Base-by-base conservation (phyloP, 1,139 yeast genomes). In the Candida gigantensis region DNA sequence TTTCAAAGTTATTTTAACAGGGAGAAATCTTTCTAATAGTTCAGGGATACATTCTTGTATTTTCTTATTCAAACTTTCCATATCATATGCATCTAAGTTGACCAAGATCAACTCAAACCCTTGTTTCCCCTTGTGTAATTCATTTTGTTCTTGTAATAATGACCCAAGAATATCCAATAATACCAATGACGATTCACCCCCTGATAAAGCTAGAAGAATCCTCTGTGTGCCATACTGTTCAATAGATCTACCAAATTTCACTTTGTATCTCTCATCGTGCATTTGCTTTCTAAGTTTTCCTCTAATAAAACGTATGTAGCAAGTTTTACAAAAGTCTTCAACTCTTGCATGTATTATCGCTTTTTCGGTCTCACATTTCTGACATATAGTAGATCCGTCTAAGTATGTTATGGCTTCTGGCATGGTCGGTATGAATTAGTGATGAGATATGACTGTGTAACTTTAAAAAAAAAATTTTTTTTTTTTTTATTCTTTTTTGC, bases 231-330 rank as follows among this genome's bases (percentile, higher is more conserved):
- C 65, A n/a, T 51, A 37, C 13, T 46, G 49, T 25, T 60, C 66
- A 20, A 35, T 14, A 4, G 53, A 52, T 5, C 49, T 49, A 3
- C 72, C 72, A 44, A 77, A 86, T 50, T 79, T 76, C 19, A 84
- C 89, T 52, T 85, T 84, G 60, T 75, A 87, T 38, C 70, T 75
- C 18, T 84, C 90, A 46, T 72, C 74, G 27, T 65, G 67, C 87
- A 90, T 80, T 52, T 74, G 84, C 53, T 83, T 84, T 44, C 96
- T 70, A 58, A 86, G 90, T 55, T 88, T 89, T 18, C 88, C 82
- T 43, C 84, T 72, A 24, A 89, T 69, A 50, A 87, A 89, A 42
- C 81, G 68, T 19, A 75, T 55, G 49, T 87, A 89, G 57, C 97
- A 90, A n/a, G 53, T 52, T 30, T 68, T 56, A 58, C 96, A 87